Base-by-base conservation (phyloP, 2,329 filamentous ascomycete genomes). In the Stylonectria norvegica region DNA sequence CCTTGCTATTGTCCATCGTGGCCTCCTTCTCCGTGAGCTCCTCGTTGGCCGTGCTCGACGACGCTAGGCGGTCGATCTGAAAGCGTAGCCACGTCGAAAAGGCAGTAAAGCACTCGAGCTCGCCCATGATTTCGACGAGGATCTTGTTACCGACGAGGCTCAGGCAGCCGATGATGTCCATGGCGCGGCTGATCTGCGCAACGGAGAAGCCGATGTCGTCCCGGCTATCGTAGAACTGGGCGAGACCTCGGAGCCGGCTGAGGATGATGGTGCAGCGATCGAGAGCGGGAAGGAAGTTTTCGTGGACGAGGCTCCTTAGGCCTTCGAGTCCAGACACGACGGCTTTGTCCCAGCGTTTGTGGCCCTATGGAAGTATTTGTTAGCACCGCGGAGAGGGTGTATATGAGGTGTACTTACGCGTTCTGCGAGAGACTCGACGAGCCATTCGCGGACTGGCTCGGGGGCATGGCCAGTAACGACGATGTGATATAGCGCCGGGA, bases 281-380 rank as follows among this genome's bases (percentile, higher is more conserved):
- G 2, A 97, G 71, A 1, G 88, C 89, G 0, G 93, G 93, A 3
- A 97, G 73, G 36, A 96, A 81, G 60, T 94, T 90, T 58, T 95
- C 85, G 57, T 95, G 90, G 1, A 89, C 73, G 10, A 97, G 73
- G 37, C 79, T 78, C 35, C 89, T 79, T 8, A 97, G 74, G 38
- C 81, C 84, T 44, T 87, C 82, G 15, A 96, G 83, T 1, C 89
- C 88, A 4, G 81, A 79, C 2, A 79, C 75, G 2, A 94, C 85
- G 5, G 86, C 84, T 57, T 91, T 94, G 48, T 97, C 90, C 93
- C 93, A 98, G 34, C 93, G 76, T 65, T 95, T 96, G 55, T 95
- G 87, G 1, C 89, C 89, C 85, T 93, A n/a, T n/a, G n/a, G 36
- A 15, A 14, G 1, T 15, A 12, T 20, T 28, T 32, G 44, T 42